These are phyloP conservation scores for Begonia fuchsioides DNA, from an alignment of 306 rosid species.

Conservation along the genomic window DNA sequence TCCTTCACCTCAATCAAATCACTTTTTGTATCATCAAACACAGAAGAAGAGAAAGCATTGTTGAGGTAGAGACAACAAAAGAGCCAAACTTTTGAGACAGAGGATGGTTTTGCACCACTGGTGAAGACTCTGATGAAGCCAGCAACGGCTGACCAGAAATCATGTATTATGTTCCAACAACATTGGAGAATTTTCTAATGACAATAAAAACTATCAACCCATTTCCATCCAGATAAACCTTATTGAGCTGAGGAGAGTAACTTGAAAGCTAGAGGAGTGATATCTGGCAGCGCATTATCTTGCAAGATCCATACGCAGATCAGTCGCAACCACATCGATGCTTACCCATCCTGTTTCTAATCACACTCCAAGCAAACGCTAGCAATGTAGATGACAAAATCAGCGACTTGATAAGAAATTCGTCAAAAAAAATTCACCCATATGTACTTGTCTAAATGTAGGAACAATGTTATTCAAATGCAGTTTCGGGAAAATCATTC, in stretches of 20 bases:
- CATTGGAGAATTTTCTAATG: constrained; percentile 20
- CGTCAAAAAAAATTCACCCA: background rate
- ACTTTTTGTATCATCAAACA: constrained; percentile 15
- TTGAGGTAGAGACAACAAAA: constrained; percentile 9
- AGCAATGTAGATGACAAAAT: background rate
- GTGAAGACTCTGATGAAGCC: constrained; percentile 25
- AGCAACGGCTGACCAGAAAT: constrained; percentile 46
- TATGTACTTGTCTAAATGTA: background rate
- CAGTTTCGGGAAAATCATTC: constrained; percentile 3
- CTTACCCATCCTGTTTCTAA: background rate
- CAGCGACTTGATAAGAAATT: background rate
- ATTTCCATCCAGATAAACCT: constrained; percentile 8
- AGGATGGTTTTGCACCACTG: constrained; percentile 11
- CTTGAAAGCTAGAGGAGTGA: constrained; percentile 2
- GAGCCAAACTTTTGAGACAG: constrained; percentile 19
- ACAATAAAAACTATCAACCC: constrained; percentile 3
- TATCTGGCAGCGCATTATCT: constrained; percentile 3
- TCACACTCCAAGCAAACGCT: background rate
- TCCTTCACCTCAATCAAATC: constrained; percentile 16
- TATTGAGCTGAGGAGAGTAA: constrained; percentile 1
- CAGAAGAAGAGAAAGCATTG: constrained; percentile 25
- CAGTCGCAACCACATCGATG: constrained; percentile 2
- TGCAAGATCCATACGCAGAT: background rate
- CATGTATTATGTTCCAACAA: constrained; percentile 33
- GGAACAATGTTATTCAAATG: constrained; percentile 5